Evolutionary conservation across 2,329 filamentous ascomycete species (phyloP).

Genomic region (Curvularia hawaiiensis): DNA sequence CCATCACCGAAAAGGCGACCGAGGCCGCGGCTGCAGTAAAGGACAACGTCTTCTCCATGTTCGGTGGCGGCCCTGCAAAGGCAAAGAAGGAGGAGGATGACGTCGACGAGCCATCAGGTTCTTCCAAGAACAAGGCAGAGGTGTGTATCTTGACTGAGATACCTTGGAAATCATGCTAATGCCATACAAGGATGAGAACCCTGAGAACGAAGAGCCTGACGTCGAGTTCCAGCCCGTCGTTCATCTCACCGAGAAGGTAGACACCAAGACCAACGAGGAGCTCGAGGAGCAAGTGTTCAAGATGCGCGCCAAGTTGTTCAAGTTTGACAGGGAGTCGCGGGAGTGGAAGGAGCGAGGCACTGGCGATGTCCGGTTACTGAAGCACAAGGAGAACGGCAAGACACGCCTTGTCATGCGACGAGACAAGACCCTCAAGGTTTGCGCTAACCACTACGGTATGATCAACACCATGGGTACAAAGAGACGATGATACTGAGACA

Average conservation of each 20-base stretch:
- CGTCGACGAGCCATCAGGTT: constrained; percentile 80
- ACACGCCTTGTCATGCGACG: constrained; percentile 97
- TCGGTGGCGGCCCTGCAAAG: constrained; percentile 96
- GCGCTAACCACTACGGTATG: constrained; percentile 99
- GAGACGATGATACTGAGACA: constrained; percentile 26
- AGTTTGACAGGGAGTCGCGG: constrained; percentile 86
- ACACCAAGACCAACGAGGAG: constrained; percentile 98
- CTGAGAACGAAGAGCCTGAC: constrained; percentile 89
- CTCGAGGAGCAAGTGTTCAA: constrained; percentile 97
- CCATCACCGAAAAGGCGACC: constrained; percentile 46
- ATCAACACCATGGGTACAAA: constrained; percentile 13
- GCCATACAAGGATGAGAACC: constrained; percentile 65
- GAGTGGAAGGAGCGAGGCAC: constrained; percentile 99
- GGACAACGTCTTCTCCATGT: constrained; percentile 91
- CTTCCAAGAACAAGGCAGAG: constrained; percentile 59
- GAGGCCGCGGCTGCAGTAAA: constrained; percentile 51
- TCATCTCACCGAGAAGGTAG: constrained; percentile 94
- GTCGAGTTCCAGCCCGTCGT: constrained; percentile 98
- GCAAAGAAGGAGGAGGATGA: constrained; percentile 82
- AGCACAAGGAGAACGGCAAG: constrained; percentile 99
- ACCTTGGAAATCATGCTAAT: constrained; percentile 18
- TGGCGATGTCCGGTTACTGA: constrained; percentile 92
- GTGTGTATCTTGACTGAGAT: constrained; percentile 48
- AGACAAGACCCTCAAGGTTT: constrained; percentile 99
- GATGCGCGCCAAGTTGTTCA: constrained; percentile 99